phyloP scores from a whole-genome alignment of 1,139 yeast species.

The Scheffersomyces quercinus region DNA sequence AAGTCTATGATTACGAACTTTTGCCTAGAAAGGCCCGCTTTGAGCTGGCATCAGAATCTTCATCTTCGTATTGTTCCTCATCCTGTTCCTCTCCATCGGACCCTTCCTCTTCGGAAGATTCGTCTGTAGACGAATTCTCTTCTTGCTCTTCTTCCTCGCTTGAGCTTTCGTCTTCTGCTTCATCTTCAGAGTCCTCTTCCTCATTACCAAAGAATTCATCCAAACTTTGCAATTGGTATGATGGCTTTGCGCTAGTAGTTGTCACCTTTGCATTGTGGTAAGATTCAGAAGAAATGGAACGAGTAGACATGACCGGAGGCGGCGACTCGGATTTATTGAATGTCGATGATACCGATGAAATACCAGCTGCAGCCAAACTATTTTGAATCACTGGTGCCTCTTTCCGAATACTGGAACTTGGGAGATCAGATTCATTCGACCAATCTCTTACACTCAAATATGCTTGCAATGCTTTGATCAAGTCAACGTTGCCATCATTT shows the following conservation, averaged over 20 bases:
- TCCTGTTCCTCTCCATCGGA: slow-evolving; percentile 25
- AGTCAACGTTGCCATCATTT: slow-evolving; percentile 5
- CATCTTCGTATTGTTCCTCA: slow-evolving; percentile 25
- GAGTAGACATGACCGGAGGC: slow-evolving; percentile 15
- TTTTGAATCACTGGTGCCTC: slow-evolving; percentile 27
- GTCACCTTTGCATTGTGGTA: slow-evolving; percentile 7
- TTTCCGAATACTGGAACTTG: slow-evolving; percentile 40
- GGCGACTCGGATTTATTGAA: slow-evolving; percentile 22
- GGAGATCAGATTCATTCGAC: slow-evolving; percentile 34
- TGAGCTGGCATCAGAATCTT: slow-evolving; percentile 9
- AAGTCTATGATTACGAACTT: not conserved
- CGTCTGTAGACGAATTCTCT: not conserved
- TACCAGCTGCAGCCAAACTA: slow-evolving; percentile 18
- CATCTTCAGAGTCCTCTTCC: slow-evolving; percentile 54
- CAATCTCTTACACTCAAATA: slow-evolving; percentile 34
- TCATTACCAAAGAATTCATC: slow-evolving; percentile 80
- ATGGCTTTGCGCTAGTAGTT: slow-evolving; percentile 20
- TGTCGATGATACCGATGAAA: slow-evolving; percentile 8
- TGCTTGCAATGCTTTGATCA: slow-evolving; percentile 18
- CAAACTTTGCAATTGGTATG: slow-evolving; percentile 67
- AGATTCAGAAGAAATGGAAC: slow-evolving; percentile 28
- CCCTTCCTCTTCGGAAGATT: slow-evolving; percentile 16
- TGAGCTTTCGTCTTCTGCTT: slow-evolving; percentile 31
- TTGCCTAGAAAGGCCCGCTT: not conserved
- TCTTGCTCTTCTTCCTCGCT: slow-evolving; percentile 4